Evolutionary conservation across 73 alveolate genomes (phyloP).

Genomic region (Stentor roeselii): DNA sequence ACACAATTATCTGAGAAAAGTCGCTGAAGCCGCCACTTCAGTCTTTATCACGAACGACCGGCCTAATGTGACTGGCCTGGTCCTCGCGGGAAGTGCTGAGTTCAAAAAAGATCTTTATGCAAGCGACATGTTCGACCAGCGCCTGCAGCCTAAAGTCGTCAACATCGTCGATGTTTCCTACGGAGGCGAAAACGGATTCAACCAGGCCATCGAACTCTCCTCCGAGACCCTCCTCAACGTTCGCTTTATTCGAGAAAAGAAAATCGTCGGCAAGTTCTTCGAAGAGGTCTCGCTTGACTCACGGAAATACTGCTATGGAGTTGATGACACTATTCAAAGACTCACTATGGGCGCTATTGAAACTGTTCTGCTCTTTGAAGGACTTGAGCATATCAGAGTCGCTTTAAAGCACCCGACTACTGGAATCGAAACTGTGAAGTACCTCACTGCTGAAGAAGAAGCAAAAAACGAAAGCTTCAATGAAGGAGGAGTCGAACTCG

Average conservation of each 20-base stretch:
- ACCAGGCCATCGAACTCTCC: slow-evolving; percentile 79
- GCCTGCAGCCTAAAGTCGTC: slow-evolving; percentile 46
- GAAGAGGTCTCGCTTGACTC: slow-evolving; percentile 95
- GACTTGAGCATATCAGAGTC: slow-evolving; percentile 71
- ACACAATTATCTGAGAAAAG: slow-evolving; percentile 96
- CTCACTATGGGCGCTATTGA: slow-evolving; percentile 93
- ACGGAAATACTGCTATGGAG: slow-evolving; percentile 95
- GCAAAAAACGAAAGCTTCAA: background rate
- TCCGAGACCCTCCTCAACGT: slow-evolving; percentile 93
- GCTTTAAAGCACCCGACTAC: slow-evolving; percentile 55
- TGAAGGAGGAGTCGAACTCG: slow-evolving; percentile 81
- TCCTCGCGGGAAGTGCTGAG: slow-evolving; percentile 98
- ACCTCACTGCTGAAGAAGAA: slow-evolving; percentile 32
- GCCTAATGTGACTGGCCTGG: slow-evolving; percentile 94
- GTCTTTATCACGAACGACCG: slow-evolving; percentile 94
- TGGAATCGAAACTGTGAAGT: slow-evolving; percentile 40
- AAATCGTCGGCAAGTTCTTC: slow-evolving; percentile 85
- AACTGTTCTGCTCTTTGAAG: slow-evolving; percentile 85
- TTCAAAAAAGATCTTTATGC: slow-evolving; percentile 82
- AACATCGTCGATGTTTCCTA: slow-evolving; percentile 94
- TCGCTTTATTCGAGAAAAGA: slow-evolving; percentile 96
- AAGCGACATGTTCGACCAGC: slow-evolving; percentile 41
- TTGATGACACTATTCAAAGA: slow-evolving; percentile 95
- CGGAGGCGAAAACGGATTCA: slow-evolving; percentile 99
- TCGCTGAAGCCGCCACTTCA: slow-evolving; percentile 91